Base-by-base conservation (phyloP, 805 yeast genomes). In the Kodamaea sagamina region DNA sequence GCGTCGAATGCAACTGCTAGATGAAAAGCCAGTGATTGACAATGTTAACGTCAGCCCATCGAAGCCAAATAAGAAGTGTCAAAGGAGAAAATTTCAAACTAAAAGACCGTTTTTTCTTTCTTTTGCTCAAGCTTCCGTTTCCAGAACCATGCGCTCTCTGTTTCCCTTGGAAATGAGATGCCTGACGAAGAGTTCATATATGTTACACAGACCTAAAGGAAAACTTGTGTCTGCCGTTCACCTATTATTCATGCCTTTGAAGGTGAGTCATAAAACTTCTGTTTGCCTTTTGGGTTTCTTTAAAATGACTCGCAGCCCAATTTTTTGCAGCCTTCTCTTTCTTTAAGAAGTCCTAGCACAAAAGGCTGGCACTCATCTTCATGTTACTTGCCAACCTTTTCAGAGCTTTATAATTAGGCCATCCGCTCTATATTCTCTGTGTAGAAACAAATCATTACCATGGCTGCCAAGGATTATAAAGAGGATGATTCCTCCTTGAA, bases 401-500 rank as follows among this genome's bases (percentile, higher is more conserved):
- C n/a, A 15, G 8, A 29, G 34, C 34, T 29, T 29, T 29, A 29
- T 29, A 29, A 29, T 29, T n/a, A 15, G 19, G 34, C 34, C 17
- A 29, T 29, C 34, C 15, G 34, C 34, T 29, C 17, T 6, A 12
- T 13, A 12, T 29, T 29, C 27, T 27, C 11, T 37, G 22, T 15
- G 16, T 24, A 16, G 13, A 28, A 12, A 37, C 35, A 32, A 11
- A 15, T 25, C n/a, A n/a, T n/a, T 9, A 15, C 19, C 35, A 28
- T 15, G 6, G 21, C 27, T 32, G 29, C 26, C 3, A 29, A 29
- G 17, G 41, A 41, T n/a, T 26, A 26, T 31, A 21, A 34, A 16
- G 13, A 31, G 28, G 37, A 44, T 9, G 36, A 39, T 18, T 41
- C 44, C 12, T 47, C 51, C 22, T 26, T 46, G 17, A 39, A 42